These are phyloP conservation scores for Phaeosphaeriaceae sp. DNA, from an alignment of 2,329 filamentous ascomycete genomes.

Conservation along the genomic window DNA sequence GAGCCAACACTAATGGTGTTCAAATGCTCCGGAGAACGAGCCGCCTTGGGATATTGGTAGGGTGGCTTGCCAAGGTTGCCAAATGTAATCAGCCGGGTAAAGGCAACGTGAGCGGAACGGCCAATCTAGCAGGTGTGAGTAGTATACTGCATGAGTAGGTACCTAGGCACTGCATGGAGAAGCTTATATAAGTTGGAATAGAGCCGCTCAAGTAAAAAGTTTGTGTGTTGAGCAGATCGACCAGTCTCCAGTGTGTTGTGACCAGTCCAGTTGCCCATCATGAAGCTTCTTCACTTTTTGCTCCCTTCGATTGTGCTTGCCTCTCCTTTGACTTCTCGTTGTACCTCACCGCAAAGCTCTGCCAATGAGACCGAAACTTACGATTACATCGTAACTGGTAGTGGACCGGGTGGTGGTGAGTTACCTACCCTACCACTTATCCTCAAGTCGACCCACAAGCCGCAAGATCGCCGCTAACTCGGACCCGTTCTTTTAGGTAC, in stretches of 20 bases:
- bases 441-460: conserved; percentile 17
- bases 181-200: too few species aligned
- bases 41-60: not conserved
- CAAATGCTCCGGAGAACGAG: not conserved
- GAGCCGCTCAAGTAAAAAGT: not conserved
- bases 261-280: not conserved
- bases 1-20: not conserved
- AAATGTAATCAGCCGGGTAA: conserved; percentile 1
- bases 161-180: too few species aligned
- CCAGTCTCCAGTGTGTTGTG: not conserved
- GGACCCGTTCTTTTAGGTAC: conserved; percentile 21
- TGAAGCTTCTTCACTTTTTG: conserved; percentile 7
- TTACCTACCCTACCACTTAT: too few species aligned
- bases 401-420: conserved; percentile 3
- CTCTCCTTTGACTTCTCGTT: conserved; percentile 4
- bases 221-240: not conserved
- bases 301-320: conserved; percentile 6
- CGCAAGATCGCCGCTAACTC: conserved; percentile 61
- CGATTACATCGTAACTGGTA: conserved; percentile 21
- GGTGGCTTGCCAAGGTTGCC: not conserved
- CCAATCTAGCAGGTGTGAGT: not conserved
- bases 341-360: conserved; percentile 3
- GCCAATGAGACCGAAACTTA: conserved; percentile 21
- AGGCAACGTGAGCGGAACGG: not conserved
- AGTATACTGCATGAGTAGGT: too few species aligned